Evolutionary conservation across 805 yeast species (phyloP), one percentile per base, ranked within the genome.

Genomic region (Saccharomycopsis olivae): DNA sequence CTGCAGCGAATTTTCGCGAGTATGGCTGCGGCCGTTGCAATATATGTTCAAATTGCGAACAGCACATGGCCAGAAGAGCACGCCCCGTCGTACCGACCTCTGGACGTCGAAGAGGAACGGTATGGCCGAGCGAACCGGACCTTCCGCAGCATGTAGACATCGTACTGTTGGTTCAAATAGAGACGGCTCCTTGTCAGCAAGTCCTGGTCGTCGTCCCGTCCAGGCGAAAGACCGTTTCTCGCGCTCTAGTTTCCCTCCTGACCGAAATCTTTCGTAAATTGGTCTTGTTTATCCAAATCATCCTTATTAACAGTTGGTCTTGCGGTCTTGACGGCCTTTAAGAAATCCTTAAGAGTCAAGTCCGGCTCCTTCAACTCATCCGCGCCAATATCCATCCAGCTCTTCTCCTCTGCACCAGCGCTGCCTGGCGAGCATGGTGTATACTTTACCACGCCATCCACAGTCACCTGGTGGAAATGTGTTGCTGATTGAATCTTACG

Each of bases 361-460:
- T 76, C 85, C 1, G 99, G 99, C 54, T 92, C 96, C 53, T 73
- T 73, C 39, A 92, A 66, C 59, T 92, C 92, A 51, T 89, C 89
- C 11, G 94, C 81, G 40, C 73, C 92, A 29, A 92, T 73, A 46
- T 86, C 89, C 71, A 83, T 75, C 98, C 98, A 92, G 55, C 75
- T 77, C 85, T 83, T 80, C 56, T 92, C 99, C 30, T 62, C 58
- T 0, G 97, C 96, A 14, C 72, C 84, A 2, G 59, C 56, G 48
- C 84, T 96, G n/a, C 99, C 99, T 0, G 99, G 99, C 0, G 96
- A 87, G 55, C 98, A 92, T 1, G 98, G 98, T 13, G 88, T 83
- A 36, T 75, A 69, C 56, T 75, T 77, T 20, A 58, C 62, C 14
- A 43, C 49, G 10, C 60, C 53, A 23, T 54, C 55, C 10, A 23